Conservation (phyloP, 106 monocot genomes). For the Amphibolis antarctica region DNA sequence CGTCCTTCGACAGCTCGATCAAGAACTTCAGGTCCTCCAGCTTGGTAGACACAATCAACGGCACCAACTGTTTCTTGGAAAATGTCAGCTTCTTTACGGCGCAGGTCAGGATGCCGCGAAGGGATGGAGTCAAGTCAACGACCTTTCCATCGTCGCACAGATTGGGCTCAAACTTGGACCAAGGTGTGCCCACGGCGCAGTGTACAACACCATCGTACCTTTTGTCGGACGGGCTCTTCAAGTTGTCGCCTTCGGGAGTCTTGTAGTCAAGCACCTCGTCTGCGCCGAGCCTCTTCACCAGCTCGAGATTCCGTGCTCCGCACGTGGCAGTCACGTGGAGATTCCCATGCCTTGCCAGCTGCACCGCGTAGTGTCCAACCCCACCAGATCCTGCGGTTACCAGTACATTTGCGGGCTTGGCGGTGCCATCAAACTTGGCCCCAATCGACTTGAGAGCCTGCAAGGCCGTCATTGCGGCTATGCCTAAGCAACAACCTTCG, state of each 20-base stretch:
- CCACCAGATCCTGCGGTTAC: constrained; percentile 22
- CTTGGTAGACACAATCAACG: background rate
- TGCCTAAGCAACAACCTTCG: constrained; percentile 6
- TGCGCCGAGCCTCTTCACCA: constrained; percentile 15
- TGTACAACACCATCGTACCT: constrained; percentile 18
- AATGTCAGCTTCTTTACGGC: constrained; percentile 9
- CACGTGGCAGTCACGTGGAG: constrained; percentile 23
- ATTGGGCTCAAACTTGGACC: constrained; percentile 15
- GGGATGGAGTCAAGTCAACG: constrained; percentile 4
- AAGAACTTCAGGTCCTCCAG: constrained; percentile 9
- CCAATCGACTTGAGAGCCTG: constrained; percentile 8
- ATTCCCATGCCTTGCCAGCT: constrained; percentile 19
- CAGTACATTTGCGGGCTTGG: constrained; percentile 7
- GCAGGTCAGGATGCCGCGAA: background rate
- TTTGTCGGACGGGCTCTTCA: constrained; percentile 14
- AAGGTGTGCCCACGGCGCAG: constrained; percentile 6
- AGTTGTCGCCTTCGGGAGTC: constrained; percentile 10
- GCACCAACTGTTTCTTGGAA: constrained; percentile 13
- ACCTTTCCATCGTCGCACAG: constrained; percentile 9
- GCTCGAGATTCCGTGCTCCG: constrained; percentile 13
- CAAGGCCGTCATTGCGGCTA: constrained; percentile 13
- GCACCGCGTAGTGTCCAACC: constrained; percentile 18
- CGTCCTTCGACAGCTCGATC: constrained; percentile 8
- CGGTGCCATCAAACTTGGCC: constrained; percentile 10
- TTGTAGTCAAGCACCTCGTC: constrained; percentile 26